Base-by-base conservation (phyloP, 1,284 basidiomycete species). In the Grifola frondosa region DNA sequence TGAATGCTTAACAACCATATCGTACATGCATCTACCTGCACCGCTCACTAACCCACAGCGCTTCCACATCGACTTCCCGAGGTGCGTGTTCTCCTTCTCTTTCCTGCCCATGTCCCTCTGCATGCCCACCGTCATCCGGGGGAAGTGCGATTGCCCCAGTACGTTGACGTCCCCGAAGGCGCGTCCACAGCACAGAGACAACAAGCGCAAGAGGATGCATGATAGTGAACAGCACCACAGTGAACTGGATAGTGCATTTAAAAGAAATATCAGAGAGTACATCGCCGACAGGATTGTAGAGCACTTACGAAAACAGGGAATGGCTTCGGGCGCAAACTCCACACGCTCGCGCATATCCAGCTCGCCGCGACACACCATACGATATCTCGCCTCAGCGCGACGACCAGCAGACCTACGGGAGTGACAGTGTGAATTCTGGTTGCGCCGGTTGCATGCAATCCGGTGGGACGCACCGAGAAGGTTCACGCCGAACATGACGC, bases 321-420 rank as follows among this genome's bases (percentile, higher is more conserved):
- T 1, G 82, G 80, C 49, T 86, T 86, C 0, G 80, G 81, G 21
- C 68, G 59, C 8, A 69, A 62, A n/a, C 64, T 62, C 81, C 81
- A 87, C 3, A 87, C 66, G 48, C 77, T 78, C 12, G 81, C 66
- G 44, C 76, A 80, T 19, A 86, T 73, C 86, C 85, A 88, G 0
- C 78, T 80, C 0, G 83, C 79, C 1, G 82, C 81, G 12, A 83
- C 70, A 37, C 80, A 78, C 82, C 83, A 87, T 0, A 87, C 80
- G 40, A 88, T 66, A 53, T 89, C 87, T 7, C 75, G 69, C 4
- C 80, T 67, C 4, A 74, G 19, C 1, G 74, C 53, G 24, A 88
- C 62, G 20, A 86, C 72, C n/a, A 77, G 25, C 0, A 84, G 56
- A 1, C 78, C 76, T 51, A 77, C 42, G 1, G 1, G 31, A n/a